Percentiles rank a stretch among this genome's conserved stretches.
These are phyloP conservation scores for Chenopodium album DNA, from an alignment of 148 eudicot genomes.

Conservation along the genomic window DNA sequence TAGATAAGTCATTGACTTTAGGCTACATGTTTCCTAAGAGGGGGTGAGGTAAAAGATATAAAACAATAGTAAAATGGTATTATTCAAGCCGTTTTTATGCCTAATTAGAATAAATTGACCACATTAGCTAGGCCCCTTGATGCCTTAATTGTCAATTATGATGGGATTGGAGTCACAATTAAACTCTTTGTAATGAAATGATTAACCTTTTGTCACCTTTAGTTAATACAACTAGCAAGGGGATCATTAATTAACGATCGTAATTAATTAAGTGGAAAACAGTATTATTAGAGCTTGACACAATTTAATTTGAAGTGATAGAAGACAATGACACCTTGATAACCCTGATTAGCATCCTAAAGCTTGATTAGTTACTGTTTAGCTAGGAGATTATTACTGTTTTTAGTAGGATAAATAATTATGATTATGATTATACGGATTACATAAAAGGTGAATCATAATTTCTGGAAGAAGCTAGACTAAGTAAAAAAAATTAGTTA, in stretches of 20 bases:
- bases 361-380: neutral
- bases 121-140: neutral
- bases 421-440: neutral
- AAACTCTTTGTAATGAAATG: constrained; percentile 18
- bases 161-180: constrained; percentile 19
- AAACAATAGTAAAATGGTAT: constrained; percentile 2
- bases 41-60: constrained; percentile 9
- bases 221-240: constrained; percentile 6
- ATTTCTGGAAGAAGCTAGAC: constrained; percentile 33
- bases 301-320: constrained; percentile 27
- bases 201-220: constrained; percentile 28
- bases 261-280: constrained; percentile 33
- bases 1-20: constrained; percentile 7
- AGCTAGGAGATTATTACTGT: neutral
- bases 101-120: neutral
- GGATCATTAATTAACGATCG: constrained; percentile 5
- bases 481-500: constrained; percentile 28
- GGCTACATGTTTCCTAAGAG: constrained; percentile 9
- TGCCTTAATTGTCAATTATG: constrained; percentile 19
- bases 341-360: constrained; percentile 6
- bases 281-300: constrained; percentile 31
- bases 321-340: neutral
- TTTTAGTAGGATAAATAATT: neutral
- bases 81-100: neutral
- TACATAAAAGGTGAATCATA: constrained; percentile 6